phyloP scores from a whole-genome alignment of 371 early-diverging fungal genomes.

The Haplosporangium sp. region DNA sequence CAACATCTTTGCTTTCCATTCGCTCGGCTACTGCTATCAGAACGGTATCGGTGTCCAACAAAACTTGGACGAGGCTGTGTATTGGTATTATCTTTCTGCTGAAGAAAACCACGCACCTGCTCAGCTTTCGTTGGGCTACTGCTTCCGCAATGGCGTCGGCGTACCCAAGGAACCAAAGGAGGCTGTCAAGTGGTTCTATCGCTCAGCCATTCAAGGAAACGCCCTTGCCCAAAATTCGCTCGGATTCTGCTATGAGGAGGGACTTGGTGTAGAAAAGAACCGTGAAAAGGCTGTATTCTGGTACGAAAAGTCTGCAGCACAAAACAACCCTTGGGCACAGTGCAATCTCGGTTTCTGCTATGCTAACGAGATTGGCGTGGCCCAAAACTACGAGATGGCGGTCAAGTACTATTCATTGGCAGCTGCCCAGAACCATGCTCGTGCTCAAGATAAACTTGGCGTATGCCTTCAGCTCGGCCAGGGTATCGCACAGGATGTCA shows the following conservation, averaged over 20 bases:
- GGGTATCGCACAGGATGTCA: conserved; percentile 70
- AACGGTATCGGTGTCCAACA: conserved; percentile 83
- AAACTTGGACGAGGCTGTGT: conserved; percentile 71
- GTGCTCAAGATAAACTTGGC: conserved; percentile 72
- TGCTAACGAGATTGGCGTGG: conserved; percentile 80
- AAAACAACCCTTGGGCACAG: conserved; percentile 87
- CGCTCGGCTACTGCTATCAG: conserved; percentile 84
- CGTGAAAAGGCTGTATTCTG: conserved; percentile 71
- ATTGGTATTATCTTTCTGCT: conserved; percentile 86
- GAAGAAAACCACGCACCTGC: conserved; percentile 80
- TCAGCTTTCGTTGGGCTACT: conserved; percentile 85
- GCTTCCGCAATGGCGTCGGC: conserved; percentile 89
- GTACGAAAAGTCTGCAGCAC: conserved; percentile 82
- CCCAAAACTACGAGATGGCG: conserved; percentile 63
- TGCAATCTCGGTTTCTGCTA: conserved; percentile 90
- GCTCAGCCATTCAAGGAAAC: conserved; percentile 76
- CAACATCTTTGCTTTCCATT: conserved; percentile 84
- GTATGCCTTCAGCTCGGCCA: conserved; percentile 82
- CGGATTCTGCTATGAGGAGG: conserved; percentile 84
- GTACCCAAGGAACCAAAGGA: conserved; percentile 67
- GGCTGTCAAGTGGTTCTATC: conserved; percentile 79
- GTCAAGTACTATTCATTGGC: conserved; percentile 64
- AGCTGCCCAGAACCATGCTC: conserved; percentile 58
- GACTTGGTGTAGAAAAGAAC: conserved; percentile 74
- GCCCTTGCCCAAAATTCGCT: conserved; percentile 83